Base-by-base conservation (phyloP, 1,139 yeast genomes). In the Wickerhamomyces sp. region DNA sequence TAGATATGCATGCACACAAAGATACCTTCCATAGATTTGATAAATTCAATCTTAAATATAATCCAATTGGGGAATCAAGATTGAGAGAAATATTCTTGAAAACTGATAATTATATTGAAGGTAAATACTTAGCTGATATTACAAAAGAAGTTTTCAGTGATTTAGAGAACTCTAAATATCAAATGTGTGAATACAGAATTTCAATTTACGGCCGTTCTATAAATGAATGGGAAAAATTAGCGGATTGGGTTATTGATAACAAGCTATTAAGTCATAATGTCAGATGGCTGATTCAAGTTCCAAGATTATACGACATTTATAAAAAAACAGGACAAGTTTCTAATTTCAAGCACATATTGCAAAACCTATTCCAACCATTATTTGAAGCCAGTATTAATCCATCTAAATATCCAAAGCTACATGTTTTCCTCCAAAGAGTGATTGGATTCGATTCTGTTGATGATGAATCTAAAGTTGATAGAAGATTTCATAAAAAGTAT, bases 1-100 rank as follows among this genome's bases (percentile, higher is more conserved):
- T 94, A 51, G 98, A 94, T 64, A 94, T 94, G 99, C 99, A 94
- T 64, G 97, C 99, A 3, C 98, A 94, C 61, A 87, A 92, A 46
- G 98, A 94, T 59, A 84, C 97, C 0, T 94, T 94, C 74, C 98
- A 94, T 64, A 76, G 98, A 55, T 94, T 94, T 59, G 99, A 94
- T 65, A 94, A 94, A 65, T 94, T 94, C 72, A 94, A 94, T 61
- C 73, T 94, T 65, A 94, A 94, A 64, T 94, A 94, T 67, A 94
- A 94, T 57, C 99, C 99, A 17, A 85, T 94, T 55, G 99, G 99
- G 19, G 98, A 92, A 65, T 90, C 97, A 17, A 81, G 98, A 63
- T 69, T 94, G 59, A 78, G 98, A 64, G 97, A 92, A 59, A 92
- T 94, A 41, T 94, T 94, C 60, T 71, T 94, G 55, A 94, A 92